phyloP scores from a whole-genome alignment of 768 basidiomycete genomes.

The Rhizopogon salebrosus region DNA sequence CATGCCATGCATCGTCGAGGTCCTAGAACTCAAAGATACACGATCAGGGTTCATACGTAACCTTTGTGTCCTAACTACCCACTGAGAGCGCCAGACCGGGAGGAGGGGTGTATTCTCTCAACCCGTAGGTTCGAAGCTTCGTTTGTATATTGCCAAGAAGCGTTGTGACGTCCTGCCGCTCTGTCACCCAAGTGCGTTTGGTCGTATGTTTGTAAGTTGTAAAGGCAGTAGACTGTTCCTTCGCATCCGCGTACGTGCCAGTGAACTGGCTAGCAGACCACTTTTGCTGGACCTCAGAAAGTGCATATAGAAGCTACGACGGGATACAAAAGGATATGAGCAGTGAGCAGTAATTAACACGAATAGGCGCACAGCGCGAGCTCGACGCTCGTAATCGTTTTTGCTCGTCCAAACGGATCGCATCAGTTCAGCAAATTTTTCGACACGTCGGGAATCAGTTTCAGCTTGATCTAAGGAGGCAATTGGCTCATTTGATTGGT shows the following conservation, averaged over 20 bases:
- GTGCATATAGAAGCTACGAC: conserved; percentile 56
- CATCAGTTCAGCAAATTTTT: conserved; percentile 95
- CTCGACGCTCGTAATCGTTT: conserved; percentile 91
- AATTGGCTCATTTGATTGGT: not conserved
- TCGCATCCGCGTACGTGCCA: conserved; percentile 79
- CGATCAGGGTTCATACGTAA: conserved; percentile 7
- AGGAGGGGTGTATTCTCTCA: conserved; percentile 80
- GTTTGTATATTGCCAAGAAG: conserved; percentile 93
- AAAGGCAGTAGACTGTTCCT: conserved; percentile 67
- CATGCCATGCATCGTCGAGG: conserved; percentile 74
- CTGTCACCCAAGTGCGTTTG: conserved; percentile 85
- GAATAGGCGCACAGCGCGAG: conserved; percentile 48
- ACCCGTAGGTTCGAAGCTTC: conserved; percentile 85
- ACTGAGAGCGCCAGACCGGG: conserved; percentile 60
- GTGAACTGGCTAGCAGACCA: conserved; percentile 67
- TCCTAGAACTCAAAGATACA: conserved; percentile 37
- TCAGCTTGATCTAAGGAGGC: conserved; percentile 77
- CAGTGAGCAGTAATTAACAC: not conserved
- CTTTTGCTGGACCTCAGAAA: conserved; percentile 58
- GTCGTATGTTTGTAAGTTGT: conserved; percentile 77
- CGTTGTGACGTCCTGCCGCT: conserved; percentile 82
- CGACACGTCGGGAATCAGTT: conserved; percentile 87
- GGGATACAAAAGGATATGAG: not conserved
- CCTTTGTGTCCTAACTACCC: conserved; percentile 12
- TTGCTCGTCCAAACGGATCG: conserved; percentile 82